Evolutionary conservation across 2,329 filamentous ascomycete species (phyloP), one percentile per base, ranked within the genome.

Genomic region (Helminthosporium solani): DNA sequence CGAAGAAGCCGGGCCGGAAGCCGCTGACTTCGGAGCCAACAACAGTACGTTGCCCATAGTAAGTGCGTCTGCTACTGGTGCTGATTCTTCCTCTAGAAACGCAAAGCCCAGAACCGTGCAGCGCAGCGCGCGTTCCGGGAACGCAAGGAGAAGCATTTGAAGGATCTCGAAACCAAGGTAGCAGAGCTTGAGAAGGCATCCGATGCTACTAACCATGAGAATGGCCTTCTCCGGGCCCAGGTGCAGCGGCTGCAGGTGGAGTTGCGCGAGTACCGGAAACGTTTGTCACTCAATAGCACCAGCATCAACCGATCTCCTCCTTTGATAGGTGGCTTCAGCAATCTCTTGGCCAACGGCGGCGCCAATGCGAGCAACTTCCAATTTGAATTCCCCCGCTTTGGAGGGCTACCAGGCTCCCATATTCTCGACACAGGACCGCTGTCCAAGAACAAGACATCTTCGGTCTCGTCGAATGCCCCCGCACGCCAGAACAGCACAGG

Each of bases 1-100:
- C 89, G 19, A 97, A 97, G 82, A 99, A 97, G 75, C 92, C 94
- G 3, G 94, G 94, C 40, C 84, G 94, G 53, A 99, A 99, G 78
- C 94, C 92, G 16, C 78, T 97, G 62, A 97, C 90, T 38, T 95
- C 89, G 18, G 94, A 97, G 71, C 94, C 94, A 19, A 97, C 88
- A 58, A 94, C 91, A 57, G 92, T 97, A 84, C 77, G 91, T 83
- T 33, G 2, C 28, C 28, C 14, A 31, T 6, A 7, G 28, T 31
- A 31, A 31, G 28, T 31, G 14, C 28, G 28, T 31, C 7, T 31
- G 28, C 12, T n/a, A n/a, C 12, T n/a, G 12, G 28, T n/a, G 14
- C 28, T 31, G 14, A 31, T 42, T 15, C 23, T 33, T 49, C 23
- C 5, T 25, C 25, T 62, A 95, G 90, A 95, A 95, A 75, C 86